Evolutionary conservation across 2,329 filamentous ascomycete genomes (phyloP), one percentile per base, ranked within the genome.

Genomic region (Colletotrichum tabaci): DNA sequence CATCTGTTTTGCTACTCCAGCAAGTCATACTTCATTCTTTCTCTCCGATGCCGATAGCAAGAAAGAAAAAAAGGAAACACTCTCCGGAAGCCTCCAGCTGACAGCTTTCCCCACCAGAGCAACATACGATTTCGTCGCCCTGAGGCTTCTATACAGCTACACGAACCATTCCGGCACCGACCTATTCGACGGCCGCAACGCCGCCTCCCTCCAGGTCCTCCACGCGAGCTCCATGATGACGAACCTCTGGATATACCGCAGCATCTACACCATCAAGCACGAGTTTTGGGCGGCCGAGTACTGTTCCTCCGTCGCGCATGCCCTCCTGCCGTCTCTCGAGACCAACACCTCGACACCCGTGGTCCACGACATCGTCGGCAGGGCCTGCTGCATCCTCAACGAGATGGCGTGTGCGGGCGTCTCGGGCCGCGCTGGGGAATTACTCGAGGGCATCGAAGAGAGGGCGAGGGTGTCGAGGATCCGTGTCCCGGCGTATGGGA

Each of bases 151-250:
- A 1, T 40, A 10, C 18, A 44, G 26, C 62, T 71, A 67, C 49
- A 50, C 47, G 3, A 56, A 21, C 16, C 44, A 44, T 13, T n/a
- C 46, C 15, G 23, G 56, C n/a, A 42, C 21, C 23, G 47, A 44
- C 3, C 3, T 74, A 57, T 78, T 73, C 30, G 78, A 79, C 5
- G 78, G 77, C 30, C 83, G 87, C 57, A 83, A 84, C 73, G 82
- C 82, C 26, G 77, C 81, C 9, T 85, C 87, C 49, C 77, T 85
- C 10, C 80, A 84, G 7, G 80, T 82, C 16, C 85, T 85, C 9
- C 74, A 77, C 46, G 69, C 70, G 30, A 66, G 61, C 61, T 66
- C 73, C 23, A 50, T 77, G 30, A 67, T 76, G 12, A 63, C 60
- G 23, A 44, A 66, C 6, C 50, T 77, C n/a, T 74, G 73, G 63